Evolutionary conservation across 805 yeast genomes (phyloP).

Genomic region (Metschnikowia bowlesiae): DNA sequence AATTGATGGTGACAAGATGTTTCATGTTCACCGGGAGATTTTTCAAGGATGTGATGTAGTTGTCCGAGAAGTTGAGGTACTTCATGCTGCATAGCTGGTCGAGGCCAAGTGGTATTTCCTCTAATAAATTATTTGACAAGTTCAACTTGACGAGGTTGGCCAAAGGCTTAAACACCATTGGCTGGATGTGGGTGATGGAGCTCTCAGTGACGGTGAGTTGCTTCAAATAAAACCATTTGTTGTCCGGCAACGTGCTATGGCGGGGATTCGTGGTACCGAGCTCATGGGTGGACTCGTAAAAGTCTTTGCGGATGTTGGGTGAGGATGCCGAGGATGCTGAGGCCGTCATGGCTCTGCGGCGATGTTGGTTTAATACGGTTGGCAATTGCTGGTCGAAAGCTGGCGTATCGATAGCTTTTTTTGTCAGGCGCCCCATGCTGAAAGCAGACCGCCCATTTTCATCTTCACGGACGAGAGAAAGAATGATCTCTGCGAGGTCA

Average conservation of each 20-base stretch:
- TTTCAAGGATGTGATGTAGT: slow-evolving; percentile 31
- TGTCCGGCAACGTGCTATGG: slow-evolving; percentile 27
- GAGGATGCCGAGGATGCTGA: slow-evolving; percentile 4
- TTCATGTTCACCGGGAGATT: slow-evolving; percentile 33
- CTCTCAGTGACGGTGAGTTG: slow-evolving; percentile 40
- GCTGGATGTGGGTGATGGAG: slow-evolving; percentile 33
- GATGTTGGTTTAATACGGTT: background rate
- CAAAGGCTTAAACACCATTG: slow-evolving; percentile 37
- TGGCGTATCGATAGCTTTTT: slow-evolving; percentile 10
- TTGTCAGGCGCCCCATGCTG: slow-evolving; percentile 21
- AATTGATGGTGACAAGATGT: slow-evolving; percentile 42
- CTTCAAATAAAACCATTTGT: slow-evolving; percentile 38
- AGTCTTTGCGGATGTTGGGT: slow-evolving; percentile 6
- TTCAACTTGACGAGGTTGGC: slow-evolving; percentile 45
- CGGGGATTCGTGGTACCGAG: slow-evolving; percentile 5
- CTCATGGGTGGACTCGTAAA: slow-evolving; percentile 1
- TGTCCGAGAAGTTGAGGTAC: slow-evolving; percentile 42
- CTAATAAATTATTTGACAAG: slow-evolving; percentile 50
- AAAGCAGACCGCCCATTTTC: slow-evolving; percentile 38
- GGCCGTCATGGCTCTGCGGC: slow-evolving; percentile 15
- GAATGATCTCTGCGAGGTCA: slow-evolving; percentile 50
- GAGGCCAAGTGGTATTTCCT: slow-evolving; percentile 50
- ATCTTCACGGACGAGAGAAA: slow-evolving; percentile 52
- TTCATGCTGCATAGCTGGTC: slow-evolving; percentile 44
- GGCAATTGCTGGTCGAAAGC: background rate